A percentile compares a stretch with the other conserved stretches of the same genome.
Conservation (phyloP, 73 alveolate genomes). For the Durusdinium trenchii region DNA sequence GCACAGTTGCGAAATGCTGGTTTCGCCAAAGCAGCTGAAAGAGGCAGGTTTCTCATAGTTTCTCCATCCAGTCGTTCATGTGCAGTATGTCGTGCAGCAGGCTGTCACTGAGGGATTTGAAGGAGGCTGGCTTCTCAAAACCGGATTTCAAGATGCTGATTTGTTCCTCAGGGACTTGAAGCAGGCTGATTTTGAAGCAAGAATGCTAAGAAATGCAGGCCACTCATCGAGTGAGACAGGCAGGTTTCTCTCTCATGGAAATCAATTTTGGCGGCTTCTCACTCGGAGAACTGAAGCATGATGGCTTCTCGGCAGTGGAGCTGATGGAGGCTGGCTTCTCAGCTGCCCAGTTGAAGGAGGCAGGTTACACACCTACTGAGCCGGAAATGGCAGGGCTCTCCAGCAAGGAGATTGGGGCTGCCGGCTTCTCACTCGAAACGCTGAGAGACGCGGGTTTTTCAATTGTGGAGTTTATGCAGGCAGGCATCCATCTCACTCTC, state of each 20-base stretch:
- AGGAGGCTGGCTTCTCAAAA: neutral
- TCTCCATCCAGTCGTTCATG: neutral
- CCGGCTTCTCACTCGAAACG: constrained; percentile 16
- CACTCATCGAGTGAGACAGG: neutral
- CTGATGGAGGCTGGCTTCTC: neutral
- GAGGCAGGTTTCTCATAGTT: neutral
- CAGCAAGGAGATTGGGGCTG: neutral
- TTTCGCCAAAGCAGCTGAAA: neutral
- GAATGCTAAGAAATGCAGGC: neutral
- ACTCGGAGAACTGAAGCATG: neutral
- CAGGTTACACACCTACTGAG: neutral
- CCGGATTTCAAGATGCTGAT: constrained; percentile 2
- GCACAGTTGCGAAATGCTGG: neutral
- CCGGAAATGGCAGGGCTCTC: neutral
- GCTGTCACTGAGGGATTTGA: neutral
- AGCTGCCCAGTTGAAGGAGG: constrained; percentile 12
- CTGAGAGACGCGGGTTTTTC: neutral
- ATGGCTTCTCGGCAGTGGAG: constrained; percentile 9
- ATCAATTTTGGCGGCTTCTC: neutral
- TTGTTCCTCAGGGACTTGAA: neutral
- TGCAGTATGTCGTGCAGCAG: neutral
- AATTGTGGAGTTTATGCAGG: neutral
- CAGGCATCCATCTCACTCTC: neutral
- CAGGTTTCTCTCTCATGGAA: neutral
- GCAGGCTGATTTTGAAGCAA: neutral